phyloP scores from a whole-genome alignment of 2,329 filamentous ascomycete genomes.

The Furcasterigmium furcatum region DNA sequence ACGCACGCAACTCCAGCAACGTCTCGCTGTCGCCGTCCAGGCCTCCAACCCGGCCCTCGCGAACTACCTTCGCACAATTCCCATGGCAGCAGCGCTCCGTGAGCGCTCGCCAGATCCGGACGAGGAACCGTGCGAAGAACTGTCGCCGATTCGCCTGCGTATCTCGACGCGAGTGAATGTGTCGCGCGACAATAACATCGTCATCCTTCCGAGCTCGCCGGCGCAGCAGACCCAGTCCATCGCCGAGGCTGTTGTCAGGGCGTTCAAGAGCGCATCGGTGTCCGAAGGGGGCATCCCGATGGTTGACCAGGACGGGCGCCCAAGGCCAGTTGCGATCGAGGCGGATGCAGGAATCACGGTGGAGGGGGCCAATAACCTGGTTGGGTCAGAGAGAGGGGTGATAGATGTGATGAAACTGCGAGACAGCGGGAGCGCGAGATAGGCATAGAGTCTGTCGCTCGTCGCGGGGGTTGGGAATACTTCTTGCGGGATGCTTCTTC shows the following conservation, averaged over 20 bases:
- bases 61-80: background rate
- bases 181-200: slow-evolving; percentile 43
- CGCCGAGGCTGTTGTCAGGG: slow-evolving; percentile 38
- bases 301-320: slow-evolving; percentile 40
- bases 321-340: slow-evolving; percentile 35
- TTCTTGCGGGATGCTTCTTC: too few species aligned
- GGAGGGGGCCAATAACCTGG: slow-evolving; percentile 38
- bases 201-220: slow-evolving; percentile 37
- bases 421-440: too few species aligned
- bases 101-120: background rate
- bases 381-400: slow-evolving; percentile 31
- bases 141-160: slow-evolving; percentile 38
- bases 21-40: too few species aligned
- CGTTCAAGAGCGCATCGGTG: slow-evolving; percentile 37
- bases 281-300: slow-evolving; percentile 37
- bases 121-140: slow-evolving; percentile 13
- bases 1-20: too few species aligned
- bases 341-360: slow-evolving; percentile 44
- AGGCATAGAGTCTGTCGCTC: too few species aligned
- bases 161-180: slow-evolving; percentile 47
- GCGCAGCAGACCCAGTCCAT: slow-evolving; percentile 36
- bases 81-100: background rate
- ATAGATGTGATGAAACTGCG: slow-evolving; percentile 21
- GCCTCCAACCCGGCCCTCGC: background rate
- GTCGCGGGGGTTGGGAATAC: too few species aligned